A percentile compares a stretch with the other conserved stretches of the same genome.
These are phyloP conservation scores for Cryphonectria parasitica DNA, from an alignment of 2,329 filamentous ascomycete species.

Conservation along the genomic window DNA sequence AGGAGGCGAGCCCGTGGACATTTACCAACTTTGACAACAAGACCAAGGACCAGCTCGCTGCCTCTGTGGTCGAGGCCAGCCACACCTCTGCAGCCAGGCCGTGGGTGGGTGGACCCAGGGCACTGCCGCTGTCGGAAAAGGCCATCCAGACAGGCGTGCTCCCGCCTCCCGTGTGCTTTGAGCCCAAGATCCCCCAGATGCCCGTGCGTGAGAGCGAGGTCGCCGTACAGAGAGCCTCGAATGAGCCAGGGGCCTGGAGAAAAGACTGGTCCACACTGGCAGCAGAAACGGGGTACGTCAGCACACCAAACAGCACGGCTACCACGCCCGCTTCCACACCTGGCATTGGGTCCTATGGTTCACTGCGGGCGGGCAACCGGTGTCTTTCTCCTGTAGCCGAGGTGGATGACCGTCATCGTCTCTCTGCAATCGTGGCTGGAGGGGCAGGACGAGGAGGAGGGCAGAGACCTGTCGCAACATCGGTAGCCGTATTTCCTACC, in stretches of 20 bases:
- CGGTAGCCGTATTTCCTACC: background rate
- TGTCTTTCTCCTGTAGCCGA: constrained; percentile 11
- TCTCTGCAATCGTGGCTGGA: background rate
- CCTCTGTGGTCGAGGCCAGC: constrained; percentile 23
- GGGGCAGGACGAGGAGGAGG: background rate
- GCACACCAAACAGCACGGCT: constrained; percentile 8
- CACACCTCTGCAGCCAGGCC: constrained; percentile 18
- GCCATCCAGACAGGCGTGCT: constrained; percentile 32
- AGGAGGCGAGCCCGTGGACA: constrained; percentile 16
- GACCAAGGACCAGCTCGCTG: constrained; percentile 27
- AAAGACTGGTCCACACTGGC: constrained; percentile 14
- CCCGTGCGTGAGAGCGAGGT: background rate
- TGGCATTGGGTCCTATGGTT: background rate
- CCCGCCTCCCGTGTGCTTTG: constrained; percentile 25
- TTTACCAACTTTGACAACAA: constrained; percentile 24
- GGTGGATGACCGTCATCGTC: constrained; percentile 6
- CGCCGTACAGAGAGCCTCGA: background rate
- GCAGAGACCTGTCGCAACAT: background rate
- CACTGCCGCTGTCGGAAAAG: constrained; percentile 22
- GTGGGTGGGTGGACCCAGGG: constrained; percentile 23
- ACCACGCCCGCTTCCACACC: constrained; percentile 17
- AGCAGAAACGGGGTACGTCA: constrained; percentile 17
- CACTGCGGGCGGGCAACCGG: background rate
- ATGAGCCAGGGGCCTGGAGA: constrained; percentile 4
- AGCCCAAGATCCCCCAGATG: constrained; percentile 18